A percentile compares a stretch with the other conserved stretches of the same genome.
Conservation (phyloP, 768 basidiomycete genomes). For the Lanmaoa rubissima region DNA sequence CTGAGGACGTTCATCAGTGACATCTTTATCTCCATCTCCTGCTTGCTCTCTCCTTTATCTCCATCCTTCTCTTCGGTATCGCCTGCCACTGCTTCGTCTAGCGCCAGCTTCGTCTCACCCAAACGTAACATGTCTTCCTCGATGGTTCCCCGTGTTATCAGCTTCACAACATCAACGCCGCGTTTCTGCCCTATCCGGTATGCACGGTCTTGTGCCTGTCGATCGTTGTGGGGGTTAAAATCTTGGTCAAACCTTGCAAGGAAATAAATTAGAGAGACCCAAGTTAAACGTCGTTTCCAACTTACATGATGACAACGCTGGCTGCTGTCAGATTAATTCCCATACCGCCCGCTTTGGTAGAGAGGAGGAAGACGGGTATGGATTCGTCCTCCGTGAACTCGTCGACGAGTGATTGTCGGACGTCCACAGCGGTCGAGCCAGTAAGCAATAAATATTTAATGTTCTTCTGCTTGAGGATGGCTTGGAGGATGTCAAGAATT, state of each 20-base stretch:
- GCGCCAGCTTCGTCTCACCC: conserved; percentile 84
- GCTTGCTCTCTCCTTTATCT: conserved; percentile 57
- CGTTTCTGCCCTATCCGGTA: conserved; percentile 96
- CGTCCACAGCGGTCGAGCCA: conserved; percentile 90
- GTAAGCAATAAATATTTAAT: conserved; percentile 84
- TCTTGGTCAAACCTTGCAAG: conserved; percentile 87
- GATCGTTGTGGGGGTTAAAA: conserved; percentile 97
- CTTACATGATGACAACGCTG: conserved; percentile 89
- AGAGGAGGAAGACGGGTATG: conserved; percentile 87
- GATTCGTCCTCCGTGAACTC: conserved; percentile 84
- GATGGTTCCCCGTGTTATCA: conserved; percentile 88
- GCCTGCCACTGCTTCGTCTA: conserved; percentile 94
- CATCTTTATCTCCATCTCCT: conserved; percentile 81
- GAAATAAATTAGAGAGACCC: background rate
- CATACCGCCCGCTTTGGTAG: conserved; percentile 93
- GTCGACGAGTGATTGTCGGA: conserved; percentile 90
- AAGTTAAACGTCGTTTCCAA: background rate
- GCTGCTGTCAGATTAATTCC: conserved; percentile 97
- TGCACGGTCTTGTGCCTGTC: conserved; percentile 95
- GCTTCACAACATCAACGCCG: conserved; percentile 91
- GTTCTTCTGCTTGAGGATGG: conserved; percentile 66
- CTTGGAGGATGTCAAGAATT: conserved; percentile 90
- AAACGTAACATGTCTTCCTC: conserved; percentile 95
- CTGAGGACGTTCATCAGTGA: conserved; percentile 83
- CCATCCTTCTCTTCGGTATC: conserved; percentile 54